These are phyloP conservation scores for Phytophthora kernoviae DNA, from an alignment of 352 stramenopile species.

Conservation along the genomic window DNA sequence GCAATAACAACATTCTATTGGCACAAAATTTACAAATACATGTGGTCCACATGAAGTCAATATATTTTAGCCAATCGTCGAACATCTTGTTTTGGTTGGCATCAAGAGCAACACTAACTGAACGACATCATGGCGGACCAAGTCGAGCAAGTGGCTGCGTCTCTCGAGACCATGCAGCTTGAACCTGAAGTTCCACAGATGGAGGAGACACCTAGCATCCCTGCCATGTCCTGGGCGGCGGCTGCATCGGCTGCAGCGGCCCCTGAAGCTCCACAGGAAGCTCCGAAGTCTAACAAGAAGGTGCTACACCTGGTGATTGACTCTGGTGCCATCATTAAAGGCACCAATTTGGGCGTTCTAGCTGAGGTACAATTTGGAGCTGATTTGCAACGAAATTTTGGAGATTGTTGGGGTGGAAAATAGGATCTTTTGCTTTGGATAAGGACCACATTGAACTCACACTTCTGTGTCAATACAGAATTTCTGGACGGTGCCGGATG, in stretches of 20 bases:
- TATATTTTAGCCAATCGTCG: background rate
- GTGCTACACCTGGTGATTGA: slow-evolving; percentile 83
- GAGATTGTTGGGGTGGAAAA: slow-evolving; percentile 12
- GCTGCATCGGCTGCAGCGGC: slow-evolving; percentile 12
- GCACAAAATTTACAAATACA: slow-evolving; percentile 23
- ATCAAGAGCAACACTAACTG: slow-evolving; percentile 25
- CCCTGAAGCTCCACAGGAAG: slow-evolving; percentile 1
- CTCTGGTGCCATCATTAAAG: slow-evolving; percentile 89
- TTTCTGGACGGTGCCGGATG: slow-evolving; percentile 88
- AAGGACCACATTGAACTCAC: no score
- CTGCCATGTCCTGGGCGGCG: slow-evolving; percentile 13
- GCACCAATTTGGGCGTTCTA: slow-evolving; percentile 72
- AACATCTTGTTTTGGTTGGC: slow-evolving; percentile 41
- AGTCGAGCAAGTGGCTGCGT: slow-evolving; percentile 26
- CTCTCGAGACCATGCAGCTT: slow-evolving; percentile 23
- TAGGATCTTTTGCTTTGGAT: slow-evolving; percentile 4
- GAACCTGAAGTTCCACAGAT: slow-evolving; percentile 1
- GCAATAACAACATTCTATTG: slow-evolving; percentile 24
- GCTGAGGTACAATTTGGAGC: slow-evolving; percentile 51
- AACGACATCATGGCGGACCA: slow-evolving; percentile 23
- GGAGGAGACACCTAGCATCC: background rate
- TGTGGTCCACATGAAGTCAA: no score
- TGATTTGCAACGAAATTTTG: slow-evolving; percentile 5
- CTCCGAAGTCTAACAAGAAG: slow-evolving; percentile 53
- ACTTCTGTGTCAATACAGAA: slow-evolving; percentile 36